Base-by-base conservation (phyloP, 176 grass and related monocot species). In the Oryza glumipatula region DNA sequence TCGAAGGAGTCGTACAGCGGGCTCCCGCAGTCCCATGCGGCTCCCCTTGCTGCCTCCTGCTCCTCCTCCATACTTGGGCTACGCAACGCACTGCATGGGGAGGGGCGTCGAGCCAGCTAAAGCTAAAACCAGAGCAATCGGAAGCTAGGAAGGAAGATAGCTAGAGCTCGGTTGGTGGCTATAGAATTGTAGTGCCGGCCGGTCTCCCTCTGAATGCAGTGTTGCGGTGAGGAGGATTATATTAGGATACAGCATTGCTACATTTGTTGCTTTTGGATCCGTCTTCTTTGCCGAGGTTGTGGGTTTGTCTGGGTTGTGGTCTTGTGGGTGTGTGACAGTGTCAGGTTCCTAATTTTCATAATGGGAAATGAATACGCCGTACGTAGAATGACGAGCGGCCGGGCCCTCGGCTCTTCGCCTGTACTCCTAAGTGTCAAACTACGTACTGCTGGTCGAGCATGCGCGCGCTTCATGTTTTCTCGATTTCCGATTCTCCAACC, bases 1-100 rank as follows among this genome's bases (percentile, higher is more conserved):
- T 94, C 92, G 70, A 85, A 94, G 28, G 92, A 94, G 84, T 92
- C 87, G 80, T 94, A 91, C 9, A 94, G 81, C 64, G 87, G 92
- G 68, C 89, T 94, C 11, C 89, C 89, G 64, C 89, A 94, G 77
- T 94, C 92, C 89, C 92, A 94, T 22, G 35, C n/a, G 6, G 7
- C 66, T 65, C 64, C 52, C 65, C 39, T 3, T 32, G 30, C 24
- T 87, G 60, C 30, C 30, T 80, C 44, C 58, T 11, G 32, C 36
- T 38, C 36, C 69, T 84, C 21, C 70, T 56, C 16, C 52, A 56
- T 56, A 1, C 52, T 6, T 6, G 5, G 6, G 52, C 16, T 21
- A 21, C 52, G 7, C 52, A 15, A 1, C 1, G 70, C 70, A 14
- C 52, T 26, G 35, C 35, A 5, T 32, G 35, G 35, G 36, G 49